These are phyloP conservation scores for Viola pubescens DNA, from an alignment of 441 rosid genomes.

Conservation along the genomic window DNA sequence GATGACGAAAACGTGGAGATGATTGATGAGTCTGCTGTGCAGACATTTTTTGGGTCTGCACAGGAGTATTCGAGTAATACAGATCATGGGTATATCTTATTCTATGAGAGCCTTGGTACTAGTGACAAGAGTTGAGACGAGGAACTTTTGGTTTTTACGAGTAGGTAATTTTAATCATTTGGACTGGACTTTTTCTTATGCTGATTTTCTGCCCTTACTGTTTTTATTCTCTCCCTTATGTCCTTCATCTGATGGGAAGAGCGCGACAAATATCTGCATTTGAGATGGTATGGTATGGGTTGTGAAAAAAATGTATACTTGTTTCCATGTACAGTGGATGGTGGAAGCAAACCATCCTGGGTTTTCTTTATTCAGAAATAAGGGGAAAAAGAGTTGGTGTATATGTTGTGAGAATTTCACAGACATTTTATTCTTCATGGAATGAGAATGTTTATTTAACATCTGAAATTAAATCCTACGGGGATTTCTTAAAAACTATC, in stretches of 20 bases:
- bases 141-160: conserved; percentile 21
- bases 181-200: conserved; percentile 18
- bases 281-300: conserved; percentile 25
- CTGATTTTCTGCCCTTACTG: conserved; percentile 17
- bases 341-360: conserved; percentile 36
- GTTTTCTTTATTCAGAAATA: conserved; percentile 28
- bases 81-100: conserved; percentile 88
- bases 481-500: conserved; percentile 5
- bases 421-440: conserved; percentile 23
- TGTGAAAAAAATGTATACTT: conserved; percentile 42
- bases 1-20: conserved; percentile 91
- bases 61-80: conserved; percentile 84
- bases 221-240: conserved; percentile 15
- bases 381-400: conserved; percentile 28
- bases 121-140: conserved; percentile 42
- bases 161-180: conserved; percentile 33
- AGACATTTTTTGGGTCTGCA: conserved; percentile 86
- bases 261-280: conserved; percentile 18
- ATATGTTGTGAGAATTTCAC: conserved; percentile 35
- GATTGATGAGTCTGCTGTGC: conserved; percentile 84
- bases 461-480: conserved; percentile 19
- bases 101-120: conserved; percentile 65
- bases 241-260: conserved; percentile 24
- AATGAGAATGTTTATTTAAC: conserved; percentile 24
- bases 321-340: conserved; percentile 59